These are phyloP conservation scores for Colletotrichum liaoningense DNA, from an alignment of 2,329 filamentous ascomycete genomes.

Conservation along the genomic window DNA sequence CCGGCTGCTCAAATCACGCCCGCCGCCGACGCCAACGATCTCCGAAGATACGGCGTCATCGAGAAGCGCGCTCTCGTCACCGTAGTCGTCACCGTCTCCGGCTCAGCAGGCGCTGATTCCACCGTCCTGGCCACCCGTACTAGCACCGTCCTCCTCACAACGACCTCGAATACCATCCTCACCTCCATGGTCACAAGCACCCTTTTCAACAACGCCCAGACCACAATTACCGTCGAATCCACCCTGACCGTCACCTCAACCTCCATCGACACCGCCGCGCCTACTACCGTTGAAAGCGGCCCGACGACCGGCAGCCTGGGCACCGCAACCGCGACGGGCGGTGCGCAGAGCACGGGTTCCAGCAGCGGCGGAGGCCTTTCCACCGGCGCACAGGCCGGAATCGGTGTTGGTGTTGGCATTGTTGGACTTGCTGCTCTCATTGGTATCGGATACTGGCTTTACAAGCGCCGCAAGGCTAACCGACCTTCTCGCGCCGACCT, in stretches of 20 bases:
- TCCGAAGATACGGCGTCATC: slow-evolving; percentile 40
- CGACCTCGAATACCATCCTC: slow-evolving; percentile 42
- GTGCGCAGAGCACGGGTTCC: slow-evolving; percentile 3
- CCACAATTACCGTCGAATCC: slow-evolving; percentile 52
- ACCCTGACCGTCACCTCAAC: slow-evolving; percentile 49
- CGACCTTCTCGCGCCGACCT: slow-evolving; percentile 34
- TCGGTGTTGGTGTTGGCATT: slow-evolving; percentile 53
- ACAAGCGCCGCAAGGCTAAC: slow-evolving; percentile 36
- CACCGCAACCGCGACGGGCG: slow-evolving; percentile 27
- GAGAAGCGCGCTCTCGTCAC: slow-evolving; percentile 50
- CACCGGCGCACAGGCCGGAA: slow-evolving; percentile 57
- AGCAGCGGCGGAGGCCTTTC: slow-evolving; percentile 44
- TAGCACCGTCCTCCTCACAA: slow-evolving; percentile 42
- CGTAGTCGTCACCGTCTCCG: slow-evolving; percentile 46
- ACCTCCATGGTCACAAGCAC: slow-evolving; percentile 40
- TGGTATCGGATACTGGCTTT: slow-evolving; percentile 33
- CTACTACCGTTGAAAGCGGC: slow-evolving; percentile 39
- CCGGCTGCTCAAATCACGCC: slow-evolving; percentile 34
- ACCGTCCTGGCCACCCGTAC: slow-evolving; percentile 22
- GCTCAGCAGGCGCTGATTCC: slow-evolving; percentile 38
- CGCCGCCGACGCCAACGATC: slow-evolving; percentile 36
- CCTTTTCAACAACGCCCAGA: slow-evolving; percentile 46
- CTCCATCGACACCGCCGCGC: slow-evolving; percentile 44
- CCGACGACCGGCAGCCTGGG: slow-evolving; percentile 41
- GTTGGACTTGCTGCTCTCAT: slow-evolving; percentile 46